Evolutionary conservation across 345 rosid genomes (phyloP).

Genomic region (Pugionium cornutum): DNA sequence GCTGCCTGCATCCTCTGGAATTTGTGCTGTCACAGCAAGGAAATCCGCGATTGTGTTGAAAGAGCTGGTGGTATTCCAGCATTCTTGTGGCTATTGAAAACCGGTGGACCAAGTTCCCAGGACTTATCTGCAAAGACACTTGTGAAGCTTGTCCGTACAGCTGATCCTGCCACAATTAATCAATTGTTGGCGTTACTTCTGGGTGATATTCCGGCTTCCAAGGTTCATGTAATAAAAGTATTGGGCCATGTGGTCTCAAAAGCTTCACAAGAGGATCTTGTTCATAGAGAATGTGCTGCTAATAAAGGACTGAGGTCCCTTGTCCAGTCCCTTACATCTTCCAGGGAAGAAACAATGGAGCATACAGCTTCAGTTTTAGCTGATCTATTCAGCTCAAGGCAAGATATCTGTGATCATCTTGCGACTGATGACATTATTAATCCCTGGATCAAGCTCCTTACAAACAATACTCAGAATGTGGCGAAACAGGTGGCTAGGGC

Average conservation of each 20-base stretch:
- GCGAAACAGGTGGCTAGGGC: conserved; percentile 71
- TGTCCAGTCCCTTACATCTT: conserved; percentile 65
- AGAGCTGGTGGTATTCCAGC: conserved; percentile 87
- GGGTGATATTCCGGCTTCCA: conserved; percentile 62
- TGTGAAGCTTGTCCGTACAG: conserved; percentile 57
- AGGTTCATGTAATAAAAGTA: conserved; percentile 63
- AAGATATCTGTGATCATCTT: conserved; percentile 67
- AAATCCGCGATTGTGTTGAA: conserved; percentile 84
- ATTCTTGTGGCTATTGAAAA: conserved; percentile 73
- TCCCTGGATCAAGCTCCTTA: conserved; percentile 66
- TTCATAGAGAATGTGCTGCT: conserved; percentile 69
- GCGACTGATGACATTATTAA: conserved; percentile 52
- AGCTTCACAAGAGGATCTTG: conserved; percentile 63
- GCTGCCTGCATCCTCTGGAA: conserved; percentile 76
- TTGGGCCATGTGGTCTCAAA: conserved; percentile 78
- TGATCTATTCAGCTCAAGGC: conserved; percentile 68
- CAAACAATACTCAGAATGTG: conserved; percentile 71
- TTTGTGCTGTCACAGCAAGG: conserved; percentile 85
- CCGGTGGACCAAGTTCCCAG: conserved; percentile 69
- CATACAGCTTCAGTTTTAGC: conserved; percentile 84
- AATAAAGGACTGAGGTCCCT: conserved; percentile 75
- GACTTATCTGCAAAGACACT: conserved; percentile 76
- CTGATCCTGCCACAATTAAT: conserved; percentile 84
- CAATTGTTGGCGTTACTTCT: conserved; percentile 70
- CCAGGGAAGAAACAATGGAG: conserved; percentile 77